phyloP scores from a whole-genome alignment of 2,329 filamentous ascomycete species.

The Leptographium galeiforme region DNA sequence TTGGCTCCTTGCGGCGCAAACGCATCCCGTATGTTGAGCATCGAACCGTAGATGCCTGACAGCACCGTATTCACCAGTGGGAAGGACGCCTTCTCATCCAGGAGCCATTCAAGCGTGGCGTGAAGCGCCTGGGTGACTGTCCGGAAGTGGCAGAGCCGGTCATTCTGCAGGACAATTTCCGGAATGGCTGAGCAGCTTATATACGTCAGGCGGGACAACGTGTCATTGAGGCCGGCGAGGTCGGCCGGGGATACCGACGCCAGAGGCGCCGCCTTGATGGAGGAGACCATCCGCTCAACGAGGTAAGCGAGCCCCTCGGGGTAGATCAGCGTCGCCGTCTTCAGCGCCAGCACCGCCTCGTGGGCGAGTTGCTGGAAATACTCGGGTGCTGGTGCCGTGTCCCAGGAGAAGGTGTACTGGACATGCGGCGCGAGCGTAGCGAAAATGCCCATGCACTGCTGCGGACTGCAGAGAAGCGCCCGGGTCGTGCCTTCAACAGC shows the following conservation, averaged over 20 bases:
- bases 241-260: not conserved
- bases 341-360: conserved; percentile 9
- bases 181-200: conserved; percentile 33
- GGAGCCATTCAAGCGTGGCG: conserved; percentile 21
- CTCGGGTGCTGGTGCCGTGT: not conserved
- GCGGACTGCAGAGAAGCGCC: conserved; percentile 21
- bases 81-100: conserved; percentile 20
- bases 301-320: conserved; percentile 7
- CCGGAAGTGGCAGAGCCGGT: conserved; percentile 12
- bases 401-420: not conserved
- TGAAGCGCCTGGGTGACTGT: conserved; percentile 10
- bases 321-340: conserved; percentile 5
- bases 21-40: conserved; percentile 24
- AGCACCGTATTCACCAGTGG: conserved; percentile 24
- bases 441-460: conserved; percentile 15
- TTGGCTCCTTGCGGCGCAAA: conserved; percentile 11
- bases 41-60: conserved; percentile 19
- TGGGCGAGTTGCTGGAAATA: conserved; percentile 5
- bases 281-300: not conserved
- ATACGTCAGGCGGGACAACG: conserved; percentile 32
- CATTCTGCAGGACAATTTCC: not conserved
- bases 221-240: conserved; percentile 16
- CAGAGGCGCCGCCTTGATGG: not conserved
- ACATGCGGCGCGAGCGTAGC: conserved; percentile 6
- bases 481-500: not conserved